Percentiles rank a stretch among this genome's conserved stretches.
Conservation (phyloP, 2,329 filamentous ascomycete genomes). For the Chrysosporium keratinophilum region DNA sequence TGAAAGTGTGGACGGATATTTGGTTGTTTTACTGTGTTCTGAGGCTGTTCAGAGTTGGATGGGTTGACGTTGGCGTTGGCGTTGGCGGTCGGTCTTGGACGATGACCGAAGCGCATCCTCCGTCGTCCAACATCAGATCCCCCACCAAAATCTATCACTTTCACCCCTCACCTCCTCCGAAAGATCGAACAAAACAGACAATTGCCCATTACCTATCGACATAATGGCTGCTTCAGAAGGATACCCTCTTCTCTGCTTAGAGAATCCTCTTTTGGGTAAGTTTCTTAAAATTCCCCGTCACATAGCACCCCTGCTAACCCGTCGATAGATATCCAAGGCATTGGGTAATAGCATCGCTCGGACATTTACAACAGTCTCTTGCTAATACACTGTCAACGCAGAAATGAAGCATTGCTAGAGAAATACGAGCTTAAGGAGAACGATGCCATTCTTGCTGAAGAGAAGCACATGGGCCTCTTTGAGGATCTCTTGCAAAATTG, state of each 20-base stretch:
- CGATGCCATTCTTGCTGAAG: slow-evolving; percentile 92
- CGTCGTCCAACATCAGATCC: neutral
- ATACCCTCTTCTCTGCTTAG: slow-evolving; percentile 82
- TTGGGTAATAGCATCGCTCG: slow-evolving; percentile 42
- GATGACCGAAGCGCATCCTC: neutral
- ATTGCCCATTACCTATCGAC: slow-evolving; percentile 11
- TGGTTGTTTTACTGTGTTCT: neutral
- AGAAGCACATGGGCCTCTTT: slow-evolving; percentile 80
- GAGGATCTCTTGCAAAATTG: slow-evolving; percentile 89
- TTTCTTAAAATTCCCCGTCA: slow-evolving; percentile 14
- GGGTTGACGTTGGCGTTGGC: neutral
- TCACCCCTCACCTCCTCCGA: slow-evolving; percentile 7
- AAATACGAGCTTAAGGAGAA: slow-evolving; percentile 94
- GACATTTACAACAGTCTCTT: slow-evolving; percentile 15
- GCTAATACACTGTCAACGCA: slow-evolving; percentile 35
- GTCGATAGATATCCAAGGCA: slow-evolving; percentile 72
- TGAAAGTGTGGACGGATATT: neutral
- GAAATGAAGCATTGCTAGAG: slow-evolving; percentile 71
- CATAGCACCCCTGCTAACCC: slow-evolving; percentile 19
- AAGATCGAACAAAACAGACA: slow-evolving; percentile 11
- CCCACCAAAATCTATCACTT: slow-evolving; percentile 8
- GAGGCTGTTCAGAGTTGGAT: neutral
- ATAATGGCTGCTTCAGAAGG: slow-evolving; percentile 66
- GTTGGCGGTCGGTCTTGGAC: neutral
- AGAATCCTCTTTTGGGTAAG: slow-evolving; percentile 92